phyloP scores from a whole-genome alignment of 179 eudicot genomes.

The Beta macrorhiza region DNA sequence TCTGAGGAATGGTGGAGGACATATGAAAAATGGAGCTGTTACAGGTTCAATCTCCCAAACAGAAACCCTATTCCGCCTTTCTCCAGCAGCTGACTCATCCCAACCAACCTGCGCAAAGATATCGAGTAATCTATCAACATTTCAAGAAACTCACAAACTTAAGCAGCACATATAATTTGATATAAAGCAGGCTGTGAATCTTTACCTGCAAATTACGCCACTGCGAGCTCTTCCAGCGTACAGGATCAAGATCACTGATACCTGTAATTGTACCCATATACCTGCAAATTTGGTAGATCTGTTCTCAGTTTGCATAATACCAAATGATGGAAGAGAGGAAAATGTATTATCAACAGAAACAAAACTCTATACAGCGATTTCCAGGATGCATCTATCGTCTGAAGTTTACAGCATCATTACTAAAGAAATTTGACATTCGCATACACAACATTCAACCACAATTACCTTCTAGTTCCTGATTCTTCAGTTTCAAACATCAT shows the following conservation, averaged over 20 bases:
- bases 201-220: conserved; percentile 97
- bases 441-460: neutral
- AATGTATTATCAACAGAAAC: neutral
- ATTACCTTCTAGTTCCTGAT: conserved; percentile 91
- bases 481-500: conserved; percentile 99
- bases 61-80: conserved; percentile 85
- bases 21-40: conserved; percentile 93
- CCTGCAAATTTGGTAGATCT: conserved; percentile 42
- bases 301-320: conserved; percentile 14
- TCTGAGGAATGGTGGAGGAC: conserved; percentile 82
- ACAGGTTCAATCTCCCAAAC: conserved; percentile 99
- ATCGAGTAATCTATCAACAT: neutral
- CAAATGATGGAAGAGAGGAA: neutral
- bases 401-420: neutral
- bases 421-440: neutral
- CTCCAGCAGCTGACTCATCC: conserved; percentile 96
- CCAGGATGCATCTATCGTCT: neutral
- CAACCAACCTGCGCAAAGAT: conserved; percentile 70
- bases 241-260: conserved; percentile 82
- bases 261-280: conserved; percentile 98
- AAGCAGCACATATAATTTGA: conserved; percentile 3
- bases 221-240: conserved; percentile 90
- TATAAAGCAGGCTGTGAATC: conserved; percentile 7
- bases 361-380: neutral
- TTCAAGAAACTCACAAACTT: neutral